Conservation (phyloP, 768 basidiomycete genomes). For the Rubroboletus pulcherrimus region DNA sequence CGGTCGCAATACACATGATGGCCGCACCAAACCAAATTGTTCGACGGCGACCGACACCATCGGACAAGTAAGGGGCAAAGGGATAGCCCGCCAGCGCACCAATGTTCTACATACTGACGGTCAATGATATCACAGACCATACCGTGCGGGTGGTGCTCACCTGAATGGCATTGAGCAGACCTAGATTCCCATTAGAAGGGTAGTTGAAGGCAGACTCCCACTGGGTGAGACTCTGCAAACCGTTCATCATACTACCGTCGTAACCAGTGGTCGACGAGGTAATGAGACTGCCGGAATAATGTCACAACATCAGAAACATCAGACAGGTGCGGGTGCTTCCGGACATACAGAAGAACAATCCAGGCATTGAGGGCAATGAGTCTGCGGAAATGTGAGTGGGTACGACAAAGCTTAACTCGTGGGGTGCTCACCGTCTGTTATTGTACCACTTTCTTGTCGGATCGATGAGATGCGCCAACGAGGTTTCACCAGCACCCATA, state of each 20-base stretch:
- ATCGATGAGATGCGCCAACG: slow-evolving; percentile 55
- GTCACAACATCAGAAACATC: background rate
- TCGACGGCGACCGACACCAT: slow-evolving; percentile 63
- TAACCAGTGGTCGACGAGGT: slow-evolving; percentile 75
- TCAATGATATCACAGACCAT: background rate
- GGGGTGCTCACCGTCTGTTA: slow-evolving; percentile 54
- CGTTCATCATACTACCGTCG: slow-evolving; percentile 79
- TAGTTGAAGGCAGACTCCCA: slow-evolving; percentile 60
- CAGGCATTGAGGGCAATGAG: slow-evolving; percentile 63
- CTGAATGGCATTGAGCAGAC: slow-evolving; percentile 72
- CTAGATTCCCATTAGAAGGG: slow-evolving; percentile 55
- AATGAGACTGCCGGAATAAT: slow-evolving; percentile 45
- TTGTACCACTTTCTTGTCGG: slow-evolving; percentile 72
- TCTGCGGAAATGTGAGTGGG: slow-evolving; percentile 29
- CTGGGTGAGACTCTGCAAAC: slow-evolving; percentile 62
- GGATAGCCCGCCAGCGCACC: slow-evolving; percentile 69
- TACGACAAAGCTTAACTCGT: background rate
- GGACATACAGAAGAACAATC: slow-evolving; percentile 62
- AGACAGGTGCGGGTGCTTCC: background rate
- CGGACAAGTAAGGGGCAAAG: slow-evolving; percentile 67
- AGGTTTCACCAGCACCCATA: slow-evolving; percentile 53
- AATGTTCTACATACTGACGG: slow-evolving; percentile 48
- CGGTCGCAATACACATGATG: slow-evolving; percentile 66
- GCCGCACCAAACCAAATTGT: slow-evolving; percentile 64
- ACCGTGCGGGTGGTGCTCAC: slow-evolving; percentile 27